A percentile compares a stretch with the other conserved stretches of the same genome.
phyloP scores from a whole-genome alignment of 768 basidiomycete species.

The Trametes gibbosa region DNA sequence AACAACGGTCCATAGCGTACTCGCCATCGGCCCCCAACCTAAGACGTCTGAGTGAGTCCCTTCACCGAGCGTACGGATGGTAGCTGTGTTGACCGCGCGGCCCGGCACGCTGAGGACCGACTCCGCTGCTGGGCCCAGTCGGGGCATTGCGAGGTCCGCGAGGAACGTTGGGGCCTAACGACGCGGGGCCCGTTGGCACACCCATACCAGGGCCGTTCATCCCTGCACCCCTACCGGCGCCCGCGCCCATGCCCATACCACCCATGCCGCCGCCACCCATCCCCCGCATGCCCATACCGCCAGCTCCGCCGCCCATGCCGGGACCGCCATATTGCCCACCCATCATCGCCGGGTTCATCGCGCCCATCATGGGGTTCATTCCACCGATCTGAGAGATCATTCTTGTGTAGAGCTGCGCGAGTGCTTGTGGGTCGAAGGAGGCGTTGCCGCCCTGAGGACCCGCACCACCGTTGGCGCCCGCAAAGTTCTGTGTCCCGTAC shows the following conservation, averaged over 20 bases:
- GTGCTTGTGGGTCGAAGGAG: slow-evolving; percentile 88
- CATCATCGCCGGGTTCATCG: slow-evolving; percentile 44
- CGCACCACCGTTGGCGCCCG: slow-evolving; percentile 21
- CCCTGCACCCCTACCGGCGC: slow-evolving; percentile 26
- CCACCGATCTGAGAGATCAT: slow-evolving; percentile 85
- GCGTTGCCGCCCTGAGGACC: slow-evolving; percentile 23
- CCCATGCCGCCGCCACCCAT: slow-evolving; percentile 42
- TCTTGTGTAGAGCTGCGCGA: slow-evolving; percentile 90
- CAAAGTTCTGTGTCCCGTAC: slow-evolving; percentile 32
- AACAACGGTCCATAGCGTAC: slow-evolving; percentile 11
- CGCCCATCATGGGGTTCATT: slow-evolving; percentile 46
- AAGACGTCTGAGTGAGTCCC: neutral
- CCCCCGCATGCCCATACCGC: slow-evolving; percentile 27
- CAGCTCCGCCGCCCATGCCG: slow-evolving; percentile 35
- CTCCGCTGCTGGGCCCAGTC: slow-evolving; percentile 40
- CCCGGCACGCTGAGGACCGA: slow-evolving; percentile 66
- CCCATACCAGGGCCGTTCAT: slow-evolving; percentile 31
- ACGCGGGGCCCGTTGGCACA: slow-evolving; percentile 18
- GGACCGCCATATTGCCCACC: slow-evolving; percentile 39
- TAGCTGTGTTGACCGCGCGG: slow-evolving; percentile 79
- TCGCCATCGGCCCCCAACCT: neutral
- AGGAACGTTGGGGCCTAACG: slow-evolving; percentile 37
- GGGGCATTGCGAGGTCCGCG: slow-evolving; percentile 60
- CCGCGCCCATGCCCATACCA: slow-evolving; percentile 40
- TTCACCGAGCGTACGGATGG: slow-evolving; percentile 77